phyloP scores from a whole-genome alignment of 331 rosid genomes.

The Cydonia oblonga region DNA sequence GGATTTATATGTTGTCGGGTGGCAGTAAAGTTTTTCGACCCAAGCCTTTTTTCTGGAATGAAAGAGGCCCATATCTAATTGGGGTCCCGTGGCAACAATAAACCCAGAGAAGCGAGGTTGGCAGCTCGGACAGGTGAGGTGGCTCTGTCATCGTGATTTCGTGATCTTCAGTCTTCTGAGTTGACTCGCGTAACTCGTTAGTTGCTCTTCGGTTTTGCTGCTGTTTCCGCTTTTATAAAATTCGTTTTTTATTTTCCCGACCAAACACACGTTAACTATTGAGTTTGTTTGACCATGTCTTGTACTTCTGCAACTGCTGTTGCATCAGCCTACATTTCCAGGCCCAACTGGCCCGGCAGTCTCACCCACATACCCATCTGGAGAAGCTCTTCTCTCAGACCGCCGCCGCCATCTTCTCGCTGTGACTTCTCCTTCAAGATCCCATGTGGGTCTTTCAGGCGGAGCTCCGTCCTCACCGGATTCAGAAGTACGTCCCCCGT shows the following conservation, averaged over 20 bases:
- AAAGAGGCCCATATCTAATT: not conserved
- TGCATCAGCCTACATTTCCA: slow-evolving; percentile 12
- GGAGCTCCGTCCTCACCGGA: slow-evolving; percentile 24
- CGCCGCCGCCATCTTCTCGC: slow-evolving; percentile 22
- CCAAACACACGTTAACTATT: too few relatives aligned
- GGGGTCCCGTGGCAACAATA: not conserved
- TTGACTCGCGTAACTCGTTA: not conserved
- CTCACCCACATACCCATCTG: slow-evolving; percentile 17
- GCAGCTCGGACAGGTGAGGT: not conserved
- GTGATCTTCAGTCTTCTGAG: not conserved
- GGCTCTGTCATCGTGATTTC: not conserved
- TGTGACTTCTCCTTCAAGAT: slow-evolving; percentile 23
- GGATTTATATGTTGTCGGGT: too few relatives aligned
- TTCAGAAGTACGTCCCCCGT: slow-evolving; percentile 45
- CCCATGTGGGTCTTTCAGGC: slow-evolving; percentile 17
- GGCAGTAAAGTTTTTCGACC: too few relatives aligned
- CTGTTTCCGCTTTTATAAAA: too few relatives aligned
- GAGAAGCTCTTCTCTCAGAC: slow-evolving; percentile 17
- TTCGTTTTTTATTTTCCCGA: not conserved
- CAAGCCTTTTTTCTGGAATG: too few relatives aligned
- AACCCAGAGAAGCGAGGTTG: not conserved
- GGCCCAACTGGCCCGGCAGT: slow-evolving; percentile 4
- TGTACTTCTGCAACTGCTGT: slow-evolving; percentile 10
- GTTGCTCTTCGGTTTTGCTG: not conserved
- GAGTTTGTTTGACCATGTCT: slow-evolving; percentile 30